A percentile compares a stretch with the other conserved stretches of the same genome.
These are phyloP conservation scores for Clonostachys solani DNA, from an alignment of 2,329 filamentous ascomycete species.

Conservation along the genomic window DNA sequence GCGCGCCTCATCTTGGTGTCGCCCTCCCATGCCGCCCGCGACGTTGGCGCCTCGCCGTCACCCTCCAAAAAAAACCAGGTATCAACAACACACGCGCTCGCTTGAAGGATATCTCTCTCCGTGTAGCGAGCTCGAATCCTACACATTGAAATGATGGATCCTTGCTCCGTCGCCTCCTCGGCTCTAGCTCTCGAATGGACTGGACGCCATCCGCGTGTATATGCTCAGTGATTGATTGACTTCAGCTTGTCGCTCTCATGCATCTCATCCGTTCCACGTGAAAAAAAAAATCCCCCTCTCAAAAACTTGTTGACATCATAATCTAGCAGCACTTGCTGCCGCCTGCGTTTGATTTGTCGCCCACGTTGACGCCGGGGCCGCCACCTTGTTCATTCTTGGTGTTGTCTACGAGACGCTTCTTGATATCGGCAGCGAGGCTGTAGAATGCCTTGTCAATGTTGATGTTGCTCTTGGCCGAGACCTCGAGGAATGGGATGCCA, in stretches of 20 bases:
- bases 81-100: too few relatives aligned
- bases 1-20: too few relatives aligned
- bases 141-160: background rate
- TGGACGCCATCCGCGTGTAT: background rate
- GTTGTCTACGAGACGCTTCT: constrained; percentile 95
- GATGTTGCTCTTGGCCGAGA: constrained; percentile 98
- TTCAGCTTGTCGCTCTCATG: background rate
- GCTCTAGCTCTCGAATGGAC: background rate
- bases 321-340: constrained; percentile 73
- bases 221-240: background rate
- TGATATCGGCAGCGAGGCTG: constrained; percentile 91
- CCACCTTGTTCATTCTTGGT: constrained; percentile 68
- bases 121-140: background rate
- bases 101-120: too few relatives aligned
- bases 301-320: background rate
- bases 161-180: background rate
- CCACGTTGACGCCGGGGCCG: constrained; percentile 63
- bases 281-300: background rate
- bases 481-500: constrained; percentile 96
- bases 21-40: too few relatives aligned
- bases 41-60: too few relatives aligned
- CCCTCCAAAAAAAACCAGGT: too few relatives aligned
- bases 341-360: constrained; percentile 52
- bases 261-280: too few relatives aligned
- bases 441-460: constrained; percentile 99